These are phyloP conservation scores for Diplodia seriata DNA, from an alignment of 2,329 filamentous ascomycete species.

Conservation along the genomic window DNA sequence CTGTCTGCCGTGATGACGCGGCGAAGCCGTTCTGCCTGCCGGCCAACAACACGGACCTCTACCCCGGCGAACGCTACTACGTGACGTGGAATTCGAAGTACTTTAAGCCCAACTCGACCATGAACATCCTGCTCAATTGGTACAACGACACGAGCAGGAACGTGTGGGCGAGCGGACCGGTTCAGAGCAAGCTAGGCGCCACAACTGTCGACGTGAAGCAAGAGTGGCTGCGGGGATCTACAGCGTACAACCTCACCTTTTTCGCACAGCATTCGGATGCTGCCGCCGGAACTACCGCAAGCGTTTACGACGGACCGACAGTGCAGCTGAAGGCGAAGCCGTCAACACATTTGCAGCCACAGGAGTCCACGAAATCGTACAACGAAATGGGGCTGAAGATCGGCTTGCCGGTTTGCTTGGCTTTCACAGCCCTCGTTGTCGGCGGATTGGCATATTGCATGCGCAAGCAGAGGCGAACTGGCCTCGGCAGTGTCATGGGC, in stretches of 20 bases:
- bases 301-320: slow-evolving; percentile 46
- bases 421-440: slow-evolving; percentile 47
- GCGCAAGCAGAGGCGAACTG: slow-evolving; percentile 49
- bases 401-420: slow-evolving; percentile 51
- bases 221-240: slow-evolving; percentile 50
- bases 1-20: slow-evolving; percentile 41
- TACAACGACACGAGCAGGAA: slow-evolving; percentile 43
- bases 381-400: slow-evolving; percentile 32
- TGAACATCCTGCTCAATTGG: slow-evolving; percentile 45
- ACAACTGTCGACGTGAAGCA: slow-evolving; percentile 49
- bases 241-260: slow-evolving; percentile 48
- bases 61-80: slow-evolving; percentile 50
- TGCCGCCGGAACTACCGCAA: slow-evolving; percentile 38
- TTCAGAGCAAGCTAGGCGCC: slow-evolving; percentile 49
- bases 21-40: slow-evolving; percentile 48
- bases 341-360: slow-evolving; percentile 45
- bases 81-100: slow-evolving; percentile 37
- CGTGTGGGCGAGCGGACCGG: slow-evolving; percentile 48
- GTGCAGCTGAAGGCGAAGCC: slow-evolving; percentile 47
- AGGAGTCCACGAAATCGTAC: slow-evolving; percentile 34
- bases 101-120: slow-evolving; percentile 39
- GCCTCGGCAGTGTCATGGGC: slow-evolving; percentile 47
- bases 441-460: slow-evolving; percentile 52
- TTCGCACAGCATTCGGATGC: slow-evolving; percentile 44
- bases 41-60: slow-evolving; percentile 43